A percentile compares a stretch with the other conserved stretches of the same genome.
Evolutionary conservation across 2,329 filamentous ascomycete genomes (phyloP).

Genomic region (Erysiphe pulchra): DNA sequence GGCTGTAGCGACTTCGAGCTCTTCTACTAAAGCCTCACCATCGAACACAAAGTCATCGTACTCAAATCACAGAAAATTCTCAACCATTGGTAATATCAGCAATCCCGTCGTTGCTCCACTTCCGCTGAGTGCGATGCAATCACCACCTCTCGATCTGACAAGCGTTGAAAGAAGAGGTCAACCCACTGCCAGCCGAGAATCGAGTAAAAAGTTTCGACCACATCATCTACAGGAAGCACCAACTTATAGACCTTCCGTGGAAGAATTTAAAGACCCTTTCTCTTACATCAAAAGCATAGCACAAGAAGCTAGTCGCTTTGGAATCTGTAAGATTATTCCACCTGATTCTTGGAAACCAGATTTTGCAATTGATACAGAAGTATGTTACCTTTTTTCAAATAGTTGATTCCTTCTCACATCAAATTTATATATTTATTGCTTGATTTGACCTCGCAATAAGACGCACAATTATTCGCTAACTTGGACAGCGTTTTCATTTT

Average conservation of each 20-base stretch:
- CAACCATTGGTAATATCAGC: conserved; percentile 9
- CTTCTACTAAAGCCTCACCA: conserved; percentile 11
- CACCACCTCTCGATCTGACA: conserved; percentile 46
- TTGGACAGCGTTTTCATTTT: conserved; percentile 70
- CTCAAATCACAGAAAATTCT: conserved; percentile 9
- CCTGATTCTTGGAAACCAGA: conserved; percentile 83
- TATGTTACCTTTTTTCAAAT: conserved; percentile 17
- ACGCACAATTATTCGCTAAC: conserved; percentile 5
- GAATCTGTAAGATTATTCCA: conserved; percentile 87
- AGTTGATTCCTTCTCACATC: not conserved
- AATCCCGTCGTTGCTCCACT: conserved; percentile 12
- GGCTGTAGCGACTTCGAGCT: conserved; percentile 8
- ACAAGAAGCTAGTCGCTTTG: conserved; percentile 64
- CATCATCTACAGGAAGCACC: conserved; percentile 77
- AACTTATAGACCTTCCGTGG: conserved; percentile 68
- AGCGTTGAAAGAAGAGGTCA: conserved; percentile 84
- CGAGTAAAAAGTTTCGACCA: conserved; percentile 50
- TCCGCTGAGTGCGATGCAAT: conserved; percentile 14
- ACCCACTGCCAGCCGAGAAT: conserved; percentile 48
- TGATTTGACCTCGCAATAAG: too few species aligned
- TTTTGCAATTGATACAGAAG: conserved; percentile 93
- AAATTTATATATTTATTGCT: not conserved
- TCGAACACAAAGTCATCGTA: conserved; percentile 7
- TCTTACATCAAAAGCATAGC: conserved; percentile 83
- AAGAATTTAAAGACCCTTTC: conserved; percentile 86